Percentiles rank a stretch among this genome's conserved stretches.
Evolutionary conservation across 192 early-diverging fungal species (phyloP).

Genomic region (Rhizoclosmatium sp.): DNA sequence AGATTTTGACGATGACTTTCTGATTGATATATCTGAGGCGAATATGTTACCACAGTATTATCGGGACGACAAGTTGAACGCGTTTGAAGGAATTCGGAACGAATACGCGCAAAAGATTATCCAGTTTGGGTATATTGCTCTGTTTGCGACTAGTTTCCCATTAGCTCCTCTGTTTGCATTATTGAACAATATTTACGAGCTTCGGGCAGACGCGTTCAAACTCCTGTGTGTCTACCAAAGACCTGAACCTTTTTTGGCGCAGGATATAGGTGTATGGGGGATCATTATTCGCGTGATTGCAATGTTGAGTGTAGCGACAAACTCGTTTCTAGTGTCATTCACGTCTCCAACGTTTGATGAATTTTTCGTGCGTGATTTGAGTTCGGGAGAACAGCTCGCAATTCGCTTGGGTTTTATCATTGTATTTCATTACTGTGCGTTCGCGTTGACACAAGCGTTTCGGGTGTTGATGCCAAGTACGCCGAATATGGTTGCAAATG

Average conservation of each 20-base stretch:
- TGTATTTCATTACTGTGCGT: slow-evolving; percentile 34
- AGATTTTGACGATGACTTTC: background rate
- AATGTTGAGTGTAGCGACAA: slow-evolving; percentile 22
- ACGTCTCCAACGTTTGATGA: slow-evolving; percentile 34
- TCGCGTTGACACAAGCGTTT: slow-evolving; percentile 17
- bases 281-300: slow-evolving; percentile 26
- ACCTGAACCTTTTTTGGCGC: slow-evolving; percentile 33
- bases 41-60: slow-evolving; percentile 34
- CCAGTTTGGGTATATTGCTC: slow-evolving; percentile 76
- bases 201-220: slow-evolving; percentile 51
- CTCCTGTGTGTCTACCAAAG: slow-evolving; percentile 32
- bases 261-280: slow-evolving; percentile 40
- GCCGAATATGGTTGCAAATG: slow-evolving; percentile 19
- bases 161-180: slow-evolving; percentile 74
- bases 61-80: slow-evolving; percentile 52
- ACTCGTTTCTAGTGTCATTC: slow-evolving; percentile 39
- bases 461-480: slow-evolving; percentile 13
- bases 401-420: slow-evolving; percentile 35
- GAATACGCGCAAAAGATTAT: slow-evolving; percentile 52
- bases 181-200: slow-evolving; percentile 69
- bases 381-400: slow-evolving; percentile 19
- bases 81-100: slow-evolving; percentile 44
- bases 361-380: slow-evolving; percentile 7
- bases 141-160: slow-evolving; percentile 75
- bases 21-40: background rate